phyloP scores from a whole-genome alignment of 768 basidiomycete genomes.

The Auricularia cornea region DNA sequence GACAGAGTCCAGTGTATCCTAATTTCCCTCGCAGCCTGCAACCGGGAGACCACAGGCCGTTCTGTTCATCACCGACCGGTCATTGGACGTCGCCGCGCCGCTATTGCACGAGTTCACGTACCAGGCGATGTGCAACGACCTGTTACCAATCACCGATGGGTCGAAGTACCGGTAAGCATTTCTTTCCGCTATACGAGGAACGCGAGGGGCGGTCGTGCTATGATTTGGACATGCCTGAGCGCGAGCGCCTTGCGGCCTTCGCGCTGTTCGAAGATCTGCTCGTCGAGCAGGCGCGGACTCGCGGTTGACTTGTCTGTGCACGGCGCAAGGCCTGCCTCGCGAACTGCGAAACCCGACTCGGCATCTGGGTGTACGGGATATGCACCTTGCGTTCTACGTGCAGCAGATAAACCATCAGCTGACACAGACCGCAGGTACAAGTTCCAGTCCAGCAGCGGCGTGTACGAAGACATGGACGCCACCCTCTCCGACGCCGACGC shows the following conservation, averaged over 20 bases:
- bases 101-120: constrained; percentile 97
- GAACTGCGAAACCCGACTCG: no score
- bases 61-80: constrained; percentile 89
- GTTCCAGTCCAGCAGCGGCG: constrained; percentile 81
- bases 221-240: no score
- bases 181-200: not conserved
- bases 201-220: no score
- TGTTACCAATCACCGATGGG: constrained; percentile 83
- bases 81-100: constrained; percentile 88
- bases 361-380: no score
- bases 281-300: no score
- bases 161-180: constrained; percentile 70
- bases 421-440: constrained; percentile 68
- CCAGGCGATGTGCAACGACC: constrained; percentile 96
- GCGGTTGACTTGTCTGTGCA: no score
- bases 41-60: constrained; percentile 63
- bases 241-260: no score
- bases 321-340: no score
- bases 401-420: no score
- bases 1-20: no score
- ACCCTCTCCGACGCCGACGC: constrained; percentile 78
- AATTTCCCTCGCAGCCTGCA: constrained; percentile 26
- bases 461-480: constrained; percentile 82
- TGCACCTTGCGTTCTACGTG: no score
- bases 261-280: no score